Conservation (phyloP, 2,329 filamentous ascomycete species). For the Pseudocercospora fuligena region DNA sequence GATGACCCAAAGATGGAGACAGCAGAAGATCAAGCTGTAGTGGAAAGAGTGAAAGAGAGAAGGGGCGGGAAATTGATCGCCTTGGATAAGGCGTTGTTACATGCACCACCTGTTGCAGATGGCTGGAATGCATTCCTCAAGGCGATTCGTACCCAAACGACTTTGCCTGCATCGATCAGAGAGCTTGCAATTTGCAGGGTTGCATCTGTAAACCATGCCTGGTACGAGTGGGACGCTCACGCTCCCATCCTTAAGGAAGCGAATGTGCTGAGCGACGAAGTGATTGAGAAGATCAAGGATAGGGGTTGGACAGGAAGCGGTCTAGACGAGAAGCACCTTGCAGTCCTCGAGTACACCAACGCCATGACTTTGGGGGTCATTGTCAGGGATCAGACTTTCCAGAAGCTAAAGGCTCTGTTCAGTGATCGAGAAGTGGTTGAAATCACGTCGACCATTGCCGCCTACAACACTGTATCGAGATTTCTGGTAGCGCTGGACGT, state of each 20-base stretch:
- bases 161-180: constrained; percentile 59
- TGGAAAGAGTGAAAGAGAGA: constrained; percentile 57
- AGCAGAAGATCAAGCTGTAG: constrained; percentile 55
- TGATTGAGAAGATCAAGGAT: constrained; percentile 51
- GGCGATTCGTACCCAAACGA: constrained; percentile 59
- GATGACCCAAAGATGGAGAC: constrained; percentile 55
- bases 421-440: constrained; percentile 77
- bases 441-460: constrained; percentile 76
- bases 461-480: constrained; percentile 88
- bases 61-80: constrained; percentile 57
- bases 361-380: constrained; percentile 79
- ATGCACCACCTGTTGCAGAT: constrained; percentile 60
- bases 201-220: constrained; percentile 77
- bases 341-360: constrained; percentile 74
- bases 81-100: constrained; percentile 59
- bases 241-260: constrained; percentile 70
- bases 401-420: constrained; percentile 64
- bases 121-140: constrained; percentile 64
- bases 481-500: constrained; percentile 75
- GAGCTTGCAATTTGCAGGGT: constrained; percentile 83
- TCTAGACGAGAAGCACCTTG: constrained; percentile 67
- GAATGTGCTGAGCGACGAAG: constrained; percentile 60
- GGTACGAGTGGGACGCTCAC: constrained; percentile 86
- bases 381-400: constrained; percentile 73
- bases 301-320: constrained; percentile 43